Conservation (phyloP, 2,329 filamentous ascomycete genomes). For the Sclerotinia trifoliorum region DNA sequence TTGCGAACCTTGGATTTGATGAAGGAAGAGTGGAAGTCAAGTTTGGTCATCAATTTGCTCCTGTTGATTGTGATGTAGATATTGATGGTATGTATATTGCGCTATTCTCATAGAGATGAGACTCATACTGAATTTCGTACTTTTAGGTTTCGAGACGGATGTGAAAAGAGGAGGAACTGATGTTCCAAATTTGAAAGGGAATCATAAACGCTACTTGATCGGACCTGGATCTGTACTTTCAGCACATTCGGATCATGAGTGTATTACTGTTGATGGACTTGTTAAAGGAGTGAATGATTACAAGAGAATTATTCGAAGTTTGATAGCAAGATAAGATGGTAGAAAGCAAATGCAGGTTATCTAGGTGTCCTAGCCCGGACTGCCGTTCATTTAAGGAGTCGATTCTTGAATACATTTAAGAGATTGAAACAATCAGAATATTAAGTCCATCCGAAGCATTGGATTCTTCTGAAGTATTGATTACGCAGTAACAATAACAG, state of each 20-base stretch:
- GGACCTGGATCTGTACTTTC: slow-evolving; percentile 74
- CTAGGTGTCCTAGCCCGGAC: background rate
- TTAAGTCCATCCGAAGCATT: too few relatives aligned
- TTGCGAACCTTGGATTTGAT: background rate
- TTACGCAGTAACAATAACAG: too few relatives aligned
- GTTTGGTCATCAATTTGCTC: slow-evolving; percentile 70
- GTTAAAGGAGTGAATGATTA: slow-evolving; percentile 76
- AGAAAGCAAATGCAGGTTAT: too few relatives aligned
- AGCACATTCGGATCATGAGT: slow-evolving; percentile 80
- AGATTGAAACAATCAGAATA: too few relatives aligned
- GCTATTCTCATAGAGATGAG: background rate
- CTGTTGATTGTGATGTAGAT: slow-evolving; percentile 69
- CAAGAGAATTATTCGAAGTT: slow-evolving; percentile 46
- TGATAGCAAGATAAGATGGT: background rate
- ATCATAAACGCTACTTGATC: slow-evolving; percentile 56
- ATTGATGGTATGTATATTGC: slow-evolving; percentile 49
- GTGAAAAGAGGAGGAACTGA: slow-evolving; percentile 92
- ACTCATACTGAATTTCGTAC: background rate
- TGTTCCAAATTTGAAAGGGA: slow-evolving; percentile 51
- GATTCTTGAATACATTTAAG: too few relatives aligned
- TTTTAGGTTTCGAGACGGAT: slow-evolving; percentile 65
- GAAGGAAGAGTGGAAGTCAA: slow-evolving; percentile 52
- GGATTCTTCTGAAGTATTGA: too few relatives aligned
- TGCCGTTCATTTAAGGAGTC: background rate
- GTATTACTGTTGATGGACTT: slow-evolving; percentile 69